phyloP scores from a whole-genome alignment of 768 basidiomycete genomes.

The Amylocystis lapponica region DNA sequence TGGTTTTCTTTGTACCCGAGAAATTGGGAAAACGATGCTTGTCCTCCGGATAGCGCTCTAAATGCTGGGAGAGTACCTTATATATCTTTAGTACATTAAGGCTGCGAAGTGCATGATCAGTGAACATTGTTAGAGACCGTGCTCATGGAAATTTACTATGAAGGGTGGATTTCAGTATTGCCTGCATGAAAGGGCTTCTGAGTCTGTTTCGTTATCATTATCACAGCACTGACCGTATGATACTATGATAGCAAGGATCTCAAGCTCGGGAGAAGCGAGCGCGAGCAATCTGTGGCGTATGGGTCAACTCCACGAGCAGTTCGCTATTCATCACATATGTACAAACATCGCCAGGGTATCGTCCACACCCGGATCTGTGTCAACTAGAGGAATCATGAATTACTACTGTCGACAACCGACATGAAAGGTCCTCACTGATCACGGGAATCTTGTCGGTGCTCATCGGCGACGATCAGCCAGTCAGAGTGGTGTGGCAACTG shows the following conservation, averaged over 20 bases:
- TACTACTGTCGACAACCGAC: neutral
- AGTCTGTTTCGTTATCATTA: neutral
- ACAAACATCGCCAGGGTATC: constrained; percentile 73
- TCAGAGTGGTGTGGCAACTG: neutral
- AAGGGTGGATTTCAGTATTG: constrained; percentile 61
- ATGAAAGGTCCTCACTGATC: constrained; percentile 48
- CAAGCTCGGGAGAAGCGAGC: constrained; percentile 76
- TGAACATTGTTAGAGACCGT: constrained; percentile 3
- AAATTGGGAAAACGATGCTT: constrained; percentile 58
- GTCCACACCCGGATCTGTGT: constrained; percentile 85
- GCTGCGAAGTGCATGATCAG: constrained; percentile 30
- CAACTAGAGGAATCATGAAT: constrained; percentile 43
- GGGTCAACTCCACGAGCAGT: neutral
- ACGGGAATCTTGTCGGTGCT: constrained; percentile 40
- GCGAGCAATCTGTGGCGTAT: constrained; percentile 56
- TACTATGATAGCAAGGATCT: constrained; percentile 70
- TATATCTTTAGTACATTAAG: constrained; percentile 74
- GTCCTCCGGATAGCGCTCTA: constrained; percentile 50
- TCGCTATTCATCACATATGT: neutral
- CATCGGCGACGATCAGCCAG: neutral
- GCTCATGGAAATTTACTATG: constrained; percentile 42
- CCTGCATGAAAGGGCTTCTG: constrained; percentile 35
- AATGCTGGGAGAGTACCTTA: constrained; percentile 54
- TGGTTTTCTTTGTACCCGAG: constrained; percentile 41
- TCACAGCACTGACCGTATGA: constrained; percentile 57